Evolutionary conservation across 108 stramenopile genomes (phyloP), one percentile per base, ranked within the genome.

Genomic region (Poteriospumella lacustris): DNA sequence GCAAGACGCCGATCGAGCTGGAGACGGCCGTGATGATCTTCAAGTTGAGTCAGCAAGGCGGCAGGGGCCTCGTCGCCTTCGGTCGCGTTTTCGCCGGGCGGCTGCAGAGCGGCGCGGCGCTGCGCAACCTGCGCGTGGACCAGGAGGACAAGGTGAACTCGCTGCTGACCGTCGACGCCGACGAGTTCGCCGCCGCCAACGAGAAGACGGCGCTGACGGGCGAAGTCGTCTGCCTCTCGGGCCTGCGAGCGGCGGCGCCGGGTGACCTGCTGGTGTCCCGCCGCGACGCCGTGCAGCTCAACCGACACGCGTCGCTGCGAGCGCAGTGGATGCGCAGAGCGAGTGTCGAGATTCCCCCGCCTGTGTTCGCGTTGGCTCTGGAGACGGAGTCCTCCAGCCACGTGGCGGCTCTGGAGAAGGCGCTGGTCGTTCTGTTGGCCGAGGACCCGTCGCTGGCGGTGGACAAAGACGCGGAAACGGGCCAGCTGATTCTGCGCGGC

Each of bases 311-410:
- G n/a, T n/a, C n/a, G n/a, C n/a, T n/a, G n/a, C n/a, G n/a, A n/a
- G n/a, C n/a, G n/a, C n/a, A n/a, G n/a, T n/a, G n/a, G n/a, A n/a
- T n/a, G n/a, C n/a, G n/a, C n/a, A n/a, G n/a, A n/a, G n/a, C n/a
- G n/a, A 85, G 88, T 19, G 68, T 88, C 5, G 28, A 43, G n/a
- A 44, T 87, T 5, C 88, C 88, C 28, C 58, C 47, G 2, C 95
- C 98, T 28, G 98, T 99, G 42, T 97, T 96, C 84, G 92, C 95
- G 87, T 90, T 96, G 77, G 94, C 96, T 28, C 92, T 99, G 39
- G 98, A 99, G 80, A 92, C 95, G 58, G 95, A 95, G 85, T 91
- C 92, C 31, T 91, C 90, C 86, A 87, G 85, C 26, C 91, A 96
- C 81, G 90, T 96, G 84, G 89, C 89, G 59, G 94, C 93, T 73